Conservation (phyloP, 805 yeast genomes). For the Yarrowia keelungensis region DNA sequence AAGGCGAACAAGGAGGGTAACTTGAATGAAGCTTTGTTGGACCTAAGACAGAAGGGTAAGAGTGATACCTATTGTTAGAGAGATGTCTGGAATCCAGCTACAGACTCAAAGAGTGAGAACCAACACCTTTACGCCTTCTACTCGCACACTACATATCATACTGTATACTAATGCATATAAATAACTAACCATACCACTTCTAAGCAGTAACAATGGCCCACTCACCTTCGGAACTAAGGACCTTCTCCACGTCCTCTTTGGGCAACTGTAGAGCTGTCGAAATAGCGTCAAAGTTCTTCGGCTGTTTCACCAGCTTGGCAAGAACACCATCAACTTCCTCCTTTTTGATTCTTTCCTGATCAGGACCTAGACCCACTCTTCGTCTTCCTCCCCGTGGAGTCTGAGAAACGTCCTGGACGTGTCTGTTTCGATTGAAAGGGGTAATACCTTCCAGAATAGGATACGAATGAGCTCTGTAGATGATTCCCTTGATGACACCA, state of each 20-base stretch:
- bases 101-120: neutral
- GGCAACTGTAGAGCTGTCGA: slow-evolving; percentile 72
- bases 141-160: neutral
- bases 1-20: slow-evolving; percentile 48
- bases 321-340: slow-evolving; percentile 42
- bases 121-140: neutral
- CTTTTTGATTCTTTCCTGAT: slow-evolving; percentile 24
- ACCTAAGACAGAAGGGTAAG: slow-evolving; percentile 47
- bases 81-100: too few relatives aligned
- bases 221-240: slow-evolving; percentile 58
- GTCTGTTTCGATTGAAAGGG: slow-evolving; percentile 27
- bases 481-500: slow-evolving; percentile 81
- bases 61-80: slow-evolving; percentile 47
- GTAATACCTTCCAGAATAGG: slow-evolving; percentile 59
- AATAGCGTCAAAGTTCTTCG: slow-evolving; percentile 53
- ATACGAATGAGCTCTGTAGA: slow-evolving; percentile 79
- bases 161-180: slow-evolving; percentile 1
- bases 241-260: slow-evolving; percentile 59
- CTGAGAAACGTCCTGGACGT: slow-evolving; percentile 6
- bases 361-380: slow-evolving; percentile 16
- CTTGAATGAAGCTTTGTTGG: slow-evolving; percentile 52
- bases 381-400: slow-evolving; percentile 32
- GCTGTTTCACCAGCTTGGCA: slow-evolving; percentile 42
- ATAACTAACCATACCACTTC: slow-evolving; percentile 6
- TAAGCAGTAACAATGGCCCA: slow-evolving; percentile 55